These are phyloP conservation scores for Intubia oerlemansii DNA, from an alignment of 2,329 filamentous ascomycete genomes.

Conservation along the genomic window DNA sequence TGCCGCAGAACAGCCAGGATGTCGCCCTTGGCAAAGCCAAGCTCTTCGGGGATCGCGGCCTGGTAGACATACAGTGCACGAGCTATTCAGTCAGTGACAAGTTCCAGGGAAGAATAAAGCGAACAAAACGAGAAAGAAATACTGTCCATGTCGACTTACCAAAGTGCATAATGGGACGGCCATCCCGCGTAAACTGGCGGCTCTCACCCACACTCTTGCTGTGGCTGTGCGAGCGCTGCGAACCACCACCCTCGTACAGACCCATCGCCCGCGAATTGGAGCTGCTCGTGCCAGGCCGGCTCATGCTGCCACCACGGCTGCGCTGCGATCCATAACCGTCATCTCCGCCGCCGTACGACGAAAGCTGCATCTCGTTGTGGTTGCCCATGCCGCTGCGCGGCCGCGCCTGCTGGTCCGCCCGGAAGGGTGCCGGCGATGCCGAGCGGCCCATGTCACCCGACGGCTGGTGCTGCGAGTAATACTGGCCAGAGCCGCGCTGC, in stretches of 20 bases:
- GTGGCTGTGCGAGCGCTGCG: slow-evolving; percentile 27
- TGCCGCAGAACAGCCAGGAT: slow-evolving; percentile 70
- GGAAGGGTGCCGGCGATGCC: slow-evolving; percentile 23
- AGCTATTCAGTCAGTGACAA: slow-evolving; percentile 28
- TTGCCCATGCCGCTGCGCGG: slow-evolving; percentile 28
- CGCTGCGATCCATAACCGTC: slow-evolving; percentile 37
- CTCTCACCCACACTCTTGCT: slow-evolving; percentile 80
- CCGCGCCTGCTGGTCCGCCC: slow-evolving; percentile 22
- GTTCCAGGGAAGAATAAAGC: neutral
- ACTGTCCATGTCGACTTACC: too few species aligned
- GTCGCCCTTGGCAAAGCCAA: slow-evolving; percentile 84
- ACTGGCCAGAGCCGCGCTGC: slow-evolving; percentile 25
- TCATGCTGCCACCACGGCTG: slow-evolving; percentile 21
- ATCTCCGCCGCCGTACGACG: slow-evolving; percentile 22
- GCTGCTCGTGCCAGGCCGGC: slow-evolving; percentile 22
- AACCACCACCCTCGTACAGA: slow-evolving; percentile 25
- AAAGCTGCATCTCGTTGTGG: slow-evolving; percentile 44
- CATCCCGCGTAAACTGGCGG: slow-evolving; percentile 69
- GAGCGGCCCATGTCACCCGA: slow-evolving; percentile 26
- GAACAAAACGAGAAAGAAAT: neutral
- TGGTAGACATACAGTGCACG: slow-evolving; percentile 87
- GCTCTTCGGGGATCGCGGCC: slow-evolving; percentile 84
- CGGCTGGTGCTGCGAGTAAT: slow-evolving; percentile 25
- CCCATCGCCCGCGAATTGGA: slow-evolving; percentile 26
- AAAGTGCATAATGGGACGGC: slow-evolving; percentile 75